phyloP scores from a whole-genome alignment of 805 yeast genomes.

The Cyberlindnera sargentensis region DNA sequence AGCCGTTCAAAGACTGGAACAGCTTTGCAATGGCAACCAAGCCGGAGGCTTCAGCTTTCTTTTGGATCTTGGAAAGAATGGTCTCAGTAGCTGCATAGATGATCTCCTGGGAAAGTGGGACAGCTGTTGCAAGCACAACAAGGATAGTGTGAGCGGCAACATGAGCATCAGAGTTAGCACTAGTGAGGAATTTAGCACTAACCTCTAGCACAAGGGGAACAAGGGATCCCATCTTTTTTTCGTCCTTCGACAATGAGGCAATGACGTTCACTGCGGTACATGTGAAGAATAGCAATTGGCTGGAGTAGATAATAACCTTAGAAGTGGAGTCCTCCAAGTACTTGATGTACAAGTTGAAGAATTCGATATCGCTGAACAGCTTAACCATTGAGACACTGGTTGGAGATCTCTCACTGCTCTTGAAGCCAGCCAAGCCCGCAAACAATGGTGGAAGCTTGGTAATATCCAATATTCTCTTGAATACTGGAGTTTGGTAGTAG shows the following conservation, averaged over 20 bases:
- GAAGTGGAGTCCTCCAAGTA: constrained; percentile 38
- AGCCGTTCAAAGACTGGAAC: constrained; percentile 39
- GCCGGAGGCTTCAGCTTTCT: constrained; percentile 35
- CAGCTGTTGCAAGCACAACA: constrained; percentile 69
- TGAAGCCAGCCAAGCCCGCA: constrained; percentile 61
- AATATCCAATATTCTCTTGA: constrained; percentile 68
- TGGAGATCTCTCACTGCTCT: constrained; percentile 56
- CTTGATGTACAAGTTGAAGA: constrained; percentile 59
- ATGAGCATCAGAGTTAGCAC: constrained; percentile 53
- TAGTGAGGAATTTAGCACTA: constrained; percentile 46
- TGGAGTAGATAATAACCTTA: constrained; percentile 53
- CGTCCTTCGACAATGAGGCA: constrained; percentile 40
- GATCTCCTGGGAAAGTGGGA: constrained; percentile 52
- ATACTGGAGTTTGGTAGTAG: constrained; percentile 68
- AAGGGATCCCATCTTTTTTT: constrained; percentile 37
- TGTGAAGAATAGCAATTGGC: constrained; percentile 72
- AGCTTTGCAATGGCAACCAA: constrained; percentile 41
- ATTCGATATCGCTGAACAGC: constrained; percentile 62
- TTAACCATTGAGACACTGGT: constrained; percentile 63
- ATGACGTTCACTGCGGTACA: constrained; percentile 65
- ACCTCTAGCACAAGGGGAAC: constrained; percentile 54
- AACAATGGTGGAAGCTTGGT: constrained; percentile 76
- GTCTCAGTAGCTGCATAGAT: constrained; percentile 56
- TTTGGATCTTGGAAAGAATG: constrained; percentile 40
- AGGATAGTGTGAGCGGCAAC: constrained; percentile 79